These are phyloP conservation scores for Populus trichocarpa DNA, from an alignment of 441 rosid genomes.

Conservation along the genomic window DNA sequence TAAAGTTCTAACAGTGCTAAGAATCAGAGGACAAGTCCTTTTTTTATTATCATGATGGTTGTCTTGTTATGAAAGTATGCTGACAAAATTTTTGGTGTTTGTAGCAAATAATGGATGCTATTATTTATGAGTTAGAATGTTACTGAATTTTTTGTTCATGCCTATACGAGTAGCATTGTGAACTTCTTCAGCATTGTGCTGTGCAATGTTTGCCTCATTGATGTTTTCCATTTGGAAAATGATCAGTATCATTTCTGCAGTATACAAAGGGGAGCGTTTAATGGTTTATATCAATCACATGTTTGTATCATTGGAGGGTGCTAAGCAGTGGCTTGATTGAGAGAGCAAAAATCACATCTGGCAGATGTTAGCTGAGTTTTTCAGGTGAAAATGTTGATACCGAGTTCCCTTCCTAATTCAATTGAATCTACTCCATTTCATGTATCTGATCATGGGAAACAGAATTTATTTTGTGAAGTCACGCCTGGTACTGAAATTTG, in stretches of 20 bases:
- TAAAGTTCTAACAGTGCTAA: not conserved
- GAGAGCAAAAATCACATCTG: conserved; percentile 4
- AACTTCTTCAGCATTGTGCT: not conserved
- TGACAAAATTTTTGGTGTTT: not conserved
- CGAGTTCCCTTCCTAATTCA: conserved; percentile 35
- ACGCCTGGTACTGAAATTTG: conserved; percentile 30
- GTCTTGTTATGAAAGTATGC: not conserved
- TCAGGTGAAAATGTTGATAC: conserved; percentile 45
- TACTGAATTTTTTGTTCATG: not conserved
- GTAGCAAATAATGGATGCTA: not conserved
- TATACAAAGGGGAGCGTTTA: not conserved
- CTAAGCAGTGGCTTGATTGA: conserved; percentile 4
- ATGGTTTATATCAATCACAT: not conserved
- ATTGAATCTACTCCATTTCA: conserved; percentile 36
- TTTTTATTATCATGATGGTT: not conserved
- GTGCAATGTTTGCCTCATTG: not conserved
- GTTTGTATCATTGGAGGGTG: conserved; percentile 6
- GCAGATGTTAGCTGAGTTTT: conserved; percentile 12
- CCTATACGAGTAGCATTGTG: not conserved
- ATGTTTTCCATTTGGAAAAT: not conserved
- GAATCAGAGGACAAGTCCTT: not conserved
- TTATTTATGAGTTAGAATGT: not conserved
- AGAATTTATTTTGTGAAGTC: conserved; percentile 34
- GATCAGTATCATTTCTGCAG: not conserved
- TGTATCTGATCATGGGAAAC: conserved; percentile 30